Percentiles rank a stretch among this genome's conserved stretches.
Evolutionary conservation across 164 flowering plant species (phyloP).

Genomic region (Warburgia ugandensis): DNA sequence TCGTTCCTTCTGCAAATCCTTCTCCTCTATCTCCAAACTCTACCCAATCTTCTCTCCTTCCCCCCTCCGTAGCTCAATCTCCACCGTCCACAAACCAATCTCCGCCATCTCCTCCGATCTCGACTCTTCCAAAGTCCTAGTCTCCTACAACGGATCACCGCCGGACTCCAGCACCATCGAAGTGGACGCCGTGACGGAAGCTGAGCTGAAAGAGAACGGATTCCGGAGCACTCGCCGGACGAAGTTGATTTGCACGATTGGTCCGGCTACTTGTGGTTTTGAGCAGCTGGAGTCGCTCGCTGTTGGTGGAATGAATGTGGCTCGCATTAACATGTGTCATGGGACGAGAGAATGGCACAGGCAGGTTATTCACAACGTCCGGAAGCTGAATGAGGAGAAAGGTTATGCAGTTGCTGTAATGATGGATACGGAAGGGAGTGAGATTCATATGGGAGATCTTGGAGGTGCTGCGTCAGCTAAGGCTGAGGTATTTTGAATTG

Average conservation of each 20-base stretch:
- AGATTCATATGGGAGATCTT: constrained; percentile 96
- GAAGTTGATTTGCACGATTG: constrained; percentile 28
- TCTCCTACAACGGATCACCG: constrained; percentile 15
- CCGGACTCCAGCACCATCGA: constrained; percentile 20
- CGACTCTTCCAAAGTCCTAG: constrained; percentile 5
- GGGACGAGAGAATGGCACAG: constrained; percentile 89
- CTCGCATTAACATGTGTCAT: constrained; percentile 89
- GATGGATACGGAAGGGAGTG: constrained; percentile 99
- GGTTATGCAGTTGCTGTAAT: constrained; percentile 90
- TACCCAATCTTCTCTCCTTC: background rate
- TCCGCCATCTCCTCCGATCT: constrained; percentile 19
- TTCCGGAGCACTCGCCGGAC: constrained; percentile 33
- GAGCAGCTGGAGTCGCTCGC: constrained; percentile 89
- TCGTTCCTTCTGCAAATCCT: constrained; percentile 10
- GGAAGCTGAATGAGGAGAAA: constrained; percentile 78
- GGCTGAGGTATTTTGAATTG: constrained; percentile 60
- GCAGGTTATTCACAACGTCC: constrained; percentile 52
- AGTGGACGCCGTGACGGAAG: constrained; percentile 30
- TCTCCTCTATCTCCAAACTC: constrained; percentile 1
- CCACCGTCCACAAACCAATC: constrained; percentile 4
- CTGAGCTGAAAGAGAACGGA: constrained; percentile 32
- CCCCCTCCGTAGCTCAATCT: background rate
- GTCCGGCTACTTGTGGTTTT: constrained; percentile 53
- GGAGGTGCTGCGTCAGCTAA: constrained; percentile 67
- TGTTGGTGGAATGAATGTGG: constrained; percentile 93